phyloP scores from a whole-genome alignment of 345 rosid species.

The Physaria fendleri region DNA sequence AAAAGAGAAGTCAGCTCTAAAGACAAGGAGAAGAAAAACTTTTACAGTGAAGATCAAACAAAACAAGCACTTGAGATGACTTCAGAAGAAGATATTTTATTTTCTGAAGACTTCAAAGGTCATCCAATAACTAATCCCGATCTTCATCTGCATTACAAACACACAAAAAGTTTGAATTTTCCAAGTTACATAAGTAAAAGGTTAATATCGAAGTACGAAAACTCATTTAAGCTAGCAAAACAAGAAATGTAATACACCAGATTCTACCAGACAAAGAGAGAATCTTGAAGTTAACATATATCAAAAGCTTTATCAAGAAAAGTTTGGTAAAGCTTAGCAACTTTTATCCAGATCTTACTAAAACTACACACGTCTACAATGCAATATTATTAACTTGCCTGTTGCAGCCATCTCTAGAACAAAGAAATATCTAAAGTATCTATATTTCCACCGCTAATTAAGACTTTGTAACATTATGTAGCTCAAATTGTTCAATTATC shows the following conservation, averaged over 20 bases:
- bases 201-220: not conserved
- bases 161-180: not conserved
- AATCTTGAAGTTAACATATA: not conserved
- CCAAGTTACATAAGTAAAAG: not conserved
- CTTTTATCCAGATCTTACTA: not conserved
- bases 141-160: conserved; percentile 30
- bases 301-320: not conserved
- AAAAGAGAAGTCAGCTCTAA: conserved; percentile 13
- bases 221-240: not conserved
- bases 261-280: not conserved
- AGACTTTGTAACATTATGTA: not conserved
- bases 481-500: not conserved
- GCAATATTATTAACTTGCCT: not conserved
- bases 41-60: conserved; percentile 18
- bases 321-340: not conserved
- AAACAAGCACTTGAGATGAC: conserved; percentile 10
- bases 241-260: not conserved
- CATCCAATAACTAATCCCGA: conserved; percentile 18
- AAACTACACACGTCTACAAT: not conserved
- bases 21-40: conserved; percentile 2
- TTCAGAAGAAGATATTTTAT: not conserved
- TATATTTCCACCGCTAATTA: not conserved
- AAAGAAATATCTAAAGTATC: not conserved
- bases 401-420: not conserved
- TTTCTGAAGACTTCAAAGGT: conserved; percentile 1